These are phyloP conservation scores for Tolypocladium capitatum DNA, from an alignment of 2,329 filamentous ascomycete genomes.

Conservation along the genomic window DNA sequence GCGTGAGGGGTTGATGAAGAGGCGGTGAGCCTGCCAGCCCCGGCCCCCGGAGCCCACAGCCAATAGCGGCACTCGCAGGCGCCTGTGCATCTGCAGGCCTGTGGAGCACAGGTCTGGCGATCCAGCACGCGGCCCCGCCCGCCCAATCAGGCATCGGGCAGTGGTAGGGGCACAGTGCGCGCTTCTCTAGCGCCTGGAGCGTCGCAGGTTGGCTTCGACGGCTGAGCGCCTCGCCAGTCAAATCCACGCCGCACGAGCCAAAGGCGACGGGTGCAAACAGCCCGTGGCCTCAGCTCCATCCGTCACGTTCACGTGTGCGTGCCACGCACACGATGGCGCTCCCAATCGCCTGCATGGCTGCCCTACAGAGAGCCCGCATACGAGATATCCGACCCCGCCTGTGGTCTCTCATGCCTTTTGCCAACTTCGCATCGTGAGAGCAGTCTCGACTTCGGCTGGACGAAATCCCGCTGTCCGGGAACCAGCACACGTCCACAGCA, in stretches of 20 bases:
- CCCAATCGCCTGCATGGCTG: neutral
- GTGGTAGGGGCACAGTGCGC: constrained; percentile 1
- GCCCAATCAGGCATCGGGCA: constrained; percentile 2
- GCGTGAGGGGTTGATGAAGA: constrained; percentile 17
- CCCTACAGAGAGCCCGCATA: neutral
- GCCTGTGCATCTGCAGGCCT: constrained; percentile 15
- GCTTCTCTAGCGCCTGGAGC: neutral
- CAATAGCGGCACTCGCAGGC: constrained; percentile 19
- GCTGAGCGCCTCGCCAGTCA: too few species aligned
- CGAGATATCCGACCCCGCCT: neutral
- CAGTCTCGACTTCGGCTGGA: neutral
- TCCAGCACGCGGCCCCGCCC: constrained; percentile 8
- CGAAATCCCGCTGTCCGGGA: neutral
- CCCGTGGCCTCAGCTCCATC: neutral
- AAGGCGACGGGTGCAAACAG: neutral
- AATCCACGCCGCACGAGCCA: neutral
- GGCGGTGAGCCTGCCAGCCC: constrained; percentile 24
- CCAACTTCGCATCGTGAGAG: too few species aligned
- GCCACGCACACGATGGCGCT: neutral
- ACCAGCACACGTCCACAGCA: neutral
- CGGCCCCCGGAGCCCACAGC: constrained; percentile 17
- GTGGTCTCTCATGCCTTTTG: too few species aligned
- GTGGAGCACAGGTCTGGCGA: constrained; percentile 12
- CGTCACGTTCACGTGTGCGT: neutral
- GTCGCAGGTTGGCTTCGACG: too few species aligned